Conservation (phyloP, 805 yeast species). For the Candida montana region DNA sequence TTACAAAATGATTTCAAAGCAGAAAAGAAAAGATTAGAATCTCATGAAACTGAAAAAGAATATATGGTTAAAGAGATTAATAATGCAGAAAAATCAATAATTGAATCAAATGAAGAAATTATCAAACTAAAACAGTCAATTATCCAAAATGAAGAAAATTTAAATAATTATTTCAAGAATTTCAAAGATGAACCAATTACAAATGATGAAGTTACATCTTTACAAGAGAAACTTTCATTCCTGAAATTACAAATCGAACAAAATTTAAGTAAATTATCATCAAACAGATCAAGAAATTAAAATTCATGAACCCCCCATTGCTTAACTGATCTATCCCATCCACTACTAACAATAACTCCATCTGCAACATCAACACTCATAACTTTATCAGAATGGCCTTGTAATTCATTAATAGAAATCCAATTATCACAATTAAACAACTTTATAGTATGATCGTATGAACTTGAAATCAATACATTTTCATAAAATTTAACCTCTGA, state of each 20-base stretch:
- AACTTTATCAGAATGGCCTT: constrained; percentile 61
- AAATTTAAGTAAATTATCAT: constrained; percentile 16
- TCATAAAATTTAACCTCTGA: constrained; percentile 53
- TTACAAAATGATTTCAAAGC: constrained; percentile 41
- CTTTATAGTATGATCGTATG: constrained; percentile 68
- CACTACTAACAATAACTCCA: constrained; percentile 49
- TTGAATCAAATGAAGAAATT: constrained; percentile 37
- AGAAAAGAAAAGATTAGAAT: constrained; percentile 38
- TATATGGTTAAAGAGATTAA: constrained; percentile 59
- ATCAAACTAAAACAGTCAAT: constrained; percentile 14
- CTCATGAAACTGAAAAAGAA: constrained; percentile 50
- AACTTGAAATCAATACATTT: constrained; percentile 46
- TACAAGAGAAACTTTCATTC: constrained; percentile 7
- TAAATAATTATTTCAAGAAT: constrained; percentile 18
- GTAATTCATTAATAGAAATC: constrained; percentile 47
- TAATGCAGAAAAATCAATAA: constrained; percentile 45
- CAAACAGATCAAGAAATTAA: constrained; percentile 16
- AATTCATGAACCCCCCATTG: constrained; percentile 40
- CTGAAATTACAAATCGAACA: constrained; percentile 19
- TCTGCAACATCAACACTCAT: constrained; percentile 62
- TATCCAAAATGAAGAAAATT: constrained; percentile 8
- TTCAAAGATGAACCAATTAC: constrained; percentile 11
- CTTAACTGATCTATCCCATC: constrained; percentile 83
- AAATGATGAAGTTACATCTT: constrained; percentile 13
- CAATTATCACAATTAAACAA: constrained; percentile 69